Percentiles rank a stretch among this genome's conserved stretches.
phyloP scores from a whole-genome alignment of 805 yeast genomes.

The Candida sithepensis region DNA sequence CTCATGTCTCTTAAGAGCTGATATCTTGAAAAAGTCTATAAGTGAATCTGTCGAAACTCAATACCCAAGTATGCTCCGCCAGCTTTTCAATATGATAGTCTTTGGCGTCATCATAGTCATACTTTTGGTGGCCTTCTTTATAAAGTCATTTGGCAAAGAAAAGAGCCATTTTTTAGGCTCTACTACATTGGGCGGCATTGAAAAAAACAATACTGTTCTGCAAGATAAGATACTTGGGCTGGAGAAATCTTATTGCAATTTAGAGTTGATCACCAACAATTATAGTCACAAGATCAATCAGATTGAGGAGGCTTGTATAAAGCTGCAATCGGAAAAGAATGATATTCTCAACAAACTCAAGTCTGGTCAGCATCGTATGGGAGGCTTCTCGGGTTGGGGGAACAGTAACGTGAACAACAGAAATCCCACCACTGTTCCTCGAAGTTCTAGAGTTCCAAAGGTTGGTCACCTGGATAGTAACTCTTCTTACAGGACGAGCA shows the following conservation, averaged over 20 bases:
- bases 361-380: background rate
- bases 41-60: too few species aligned
- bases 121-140: background rate
- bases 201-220: constrained; percentile 10
- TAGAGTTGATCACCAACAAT: constrained; percentile 13
- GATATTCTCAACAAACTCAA: background rate
- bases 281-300: background rate
- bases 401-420: background rate
- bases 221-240: constrained; percentile 16
- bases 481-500: background rate
- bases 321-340: background rate
- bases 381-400: background rate
- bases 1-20: constrained; percentile 14
- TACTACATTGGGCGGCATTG: background rate
- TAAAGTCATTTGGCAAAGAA: background rate
- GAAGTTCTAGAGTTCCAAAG: too few species aligned
- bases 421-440: too few species aligned
- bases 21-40: background rate
- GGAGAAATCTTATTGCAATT: constrained; percentile 15
- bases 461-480: too few species aligned
- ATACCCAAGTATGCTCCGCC: background rate
- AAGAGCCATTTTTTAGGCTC: background rate
- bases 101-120: background rate
- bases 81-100: background rate
- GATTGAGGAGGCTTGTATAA: background rate